Evolutionary conservation across 1,139 yeast species (phyloP), one percentile per base, ranked within the genome.

Genomic region (Lodderomyces theae): DNA sequence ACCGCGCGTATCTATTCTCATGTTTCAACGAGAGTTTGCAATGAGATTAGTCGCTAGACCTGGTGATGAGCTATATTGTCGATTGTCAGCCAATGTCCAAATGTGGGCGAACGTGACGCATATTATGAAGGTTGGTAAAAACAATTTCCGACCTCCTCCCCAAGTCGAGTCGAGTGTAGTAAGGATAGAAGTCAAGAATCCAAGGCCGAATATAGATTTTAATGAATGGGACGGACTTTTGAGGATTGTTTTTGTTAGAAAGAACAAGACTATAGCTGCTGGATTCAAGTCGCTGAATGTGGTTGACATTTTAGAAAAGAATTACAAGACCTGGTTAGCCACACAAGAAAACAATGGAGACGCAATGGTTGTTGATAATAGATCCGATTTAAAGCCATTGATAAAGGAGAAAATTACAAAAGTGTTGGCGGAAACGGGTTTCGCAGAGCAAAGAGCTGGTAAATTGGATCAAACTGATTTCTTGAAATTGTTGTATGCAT

Each of bases 41-140:
- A 64, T 92, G 64, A 80, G 97, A 55, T 70, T 92, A 42, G 73
- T 94, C 43, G 98, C 98, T 1, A 79, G 95, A 51, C 98, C 99
- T 0, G 98, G 98, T 21, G 98, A 92, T 52, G 64, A 88, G 2
- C 70, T 94, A 37, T 92, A 92, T 67, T 89, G 97, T 63, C 77
- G 99, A 54, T 73, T 92, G 43, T 84, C 95, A 16, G 98, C 96
- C 25, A 94, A 92, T 57, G 97, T 92, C 0, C 98, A 92, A 58
- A 90, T 92, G 97, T 92, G 98, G 97, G 96, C 97, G 17, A 87
- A 87, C 50, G 97, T 94, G 17, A 89, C 96, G 6, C 98, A 92
- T 63, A 87, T 92, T 43, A 92, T 92, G 99, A 94, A 94, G 63
- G 98, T 92, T 31, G 97, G 98, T 24, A 84, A 82, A 58, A 94